A percentile compares a stretch with the other conserved stretches of the same genome.
Evolutionary conservation across 2,329 filamentous ascomycete genomes (phyloP).

Genomic region (Fusarium nisikadoi): DNA sequence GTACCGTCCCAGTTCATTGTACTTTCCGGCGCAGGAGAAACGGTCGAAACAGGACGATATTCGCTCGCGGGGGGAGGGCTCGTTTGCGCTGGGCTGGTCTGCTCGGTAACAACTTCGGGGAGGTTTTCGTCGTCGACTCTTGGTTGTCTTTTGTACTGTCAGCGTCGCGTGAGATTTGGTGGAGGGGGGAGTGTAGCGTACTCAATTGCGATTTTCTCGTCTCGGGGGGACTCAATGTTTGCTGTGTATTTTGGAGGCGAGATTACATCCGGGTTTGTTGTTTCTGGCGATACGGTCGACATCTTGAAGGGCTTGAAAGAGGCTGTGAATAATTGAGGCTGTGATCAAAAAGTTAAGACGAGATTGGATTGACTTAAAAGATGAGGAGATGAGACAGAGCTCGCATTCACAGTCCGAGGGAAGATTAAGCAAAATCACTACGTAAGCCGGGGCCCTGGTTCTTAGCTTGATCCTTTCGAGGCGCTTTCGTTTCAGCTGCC

Average conservation of each 20-base stretch:
- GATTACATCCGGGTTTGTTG: slow-evolving; percentile 15
- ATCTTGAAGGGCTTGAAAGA: not conserved
- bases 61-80: slow-evolving; percentile 5
- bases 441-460: slow-evolving; percentile 5
- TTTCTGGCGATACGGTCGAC: slow-evolving; percentile 23
- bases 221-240: not conserved
- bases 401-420: slow-evolving; percentile 2
- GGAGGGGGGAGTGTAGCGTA: not conserved
- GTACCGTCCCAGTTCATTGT: slow-evolving; percentile 13
- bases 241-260: slow-evolving; percentile 39
- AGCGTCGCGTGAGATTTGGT: not conserved
- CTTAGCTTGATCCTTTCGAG: not conserved
- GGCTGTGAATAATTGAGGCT: not conserved
- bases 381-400: not conserved
- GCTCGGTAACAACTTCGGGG: slow-evolving; percentile 38
- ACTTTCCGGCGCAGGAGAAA: slow-evolving; percentile 22
- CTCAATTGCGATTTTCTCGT: slow-evolving; percentile 40
- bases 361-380: not conserved
- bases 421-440: not conserved
- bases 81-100: not conserved
- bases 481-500: slow-evolving; percentile 7
- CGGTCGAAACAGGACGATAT: not conserved
- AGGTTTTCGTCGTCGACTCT: slow-evolving; percentile 37
- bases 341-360: not conserved
- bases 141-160: not conserved